phyloP scores from a whole-genome alignment of 768 basidiomycete genomes.

The Serendipita sp. region DNA sequence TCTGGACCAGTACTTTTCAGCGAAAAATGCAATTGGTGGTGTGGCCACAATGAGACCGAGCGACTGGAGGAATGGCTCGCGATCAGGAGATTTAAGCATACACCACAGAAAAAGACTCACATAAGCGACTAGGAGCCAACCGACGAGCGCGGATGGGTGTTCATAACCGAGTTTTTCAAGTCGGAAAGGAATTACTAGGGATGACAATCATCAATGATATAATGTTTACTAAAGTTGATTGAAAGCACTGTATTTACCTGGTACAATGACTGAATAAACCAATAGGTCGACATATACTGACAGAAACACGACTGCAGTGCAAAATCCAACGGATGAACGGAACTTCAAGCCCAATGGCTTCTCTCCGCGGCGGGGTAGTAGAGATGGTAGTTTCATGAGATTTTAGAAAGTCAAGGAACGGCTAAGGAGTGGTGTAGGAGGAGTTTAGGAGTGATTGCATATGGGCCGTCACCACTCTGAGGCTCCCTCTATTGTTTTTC shows the following conservation, averaged over 20 bases:
- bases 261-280: conserved; percentile 46
- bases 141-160: conserved; percentile 32
- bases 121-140: conserved; percentile 46
- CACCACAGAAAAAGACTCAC: conserved; percentile 20
- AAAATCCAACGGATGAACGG: conserved; percentile 42
- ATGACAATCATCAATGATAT: not conserved
- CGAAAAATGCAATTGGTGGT: conserved; percentile 38
- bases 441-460: too few relatives aligned
- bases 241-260: conserved; percentile 31
- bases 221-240: not conserved
- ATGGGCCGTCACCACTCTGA: too few relatives aligned
- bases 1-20: conserved; percentile 34
- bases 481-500: too few relatives aligned
- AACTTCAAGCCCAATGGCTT: conserved; percentile 33
- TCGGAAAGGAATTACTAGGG: conserved; percentile 24
- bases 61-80: conserved; percentile 23
- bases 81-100: conserved; percentile 5
- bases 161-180: conserved; percentile 32
- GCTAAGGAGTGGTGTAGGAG: too few relatives aligned
- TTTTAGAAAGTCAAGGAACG: too few relatives aligned
- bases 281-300: conserved; percentile 26
- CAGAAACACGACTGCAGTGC: conserved; percentile 26
- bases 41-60: conserved; percentile 41
- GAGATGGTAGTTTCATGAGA: too few relatives aligned
- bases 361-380: too few relatives aligned